These are phyloP conservation scores for Phlegmacium glaucopus DNA, from an alignment of 768 basidiomycete genomes.

Conservation along the genomic window DNA sequence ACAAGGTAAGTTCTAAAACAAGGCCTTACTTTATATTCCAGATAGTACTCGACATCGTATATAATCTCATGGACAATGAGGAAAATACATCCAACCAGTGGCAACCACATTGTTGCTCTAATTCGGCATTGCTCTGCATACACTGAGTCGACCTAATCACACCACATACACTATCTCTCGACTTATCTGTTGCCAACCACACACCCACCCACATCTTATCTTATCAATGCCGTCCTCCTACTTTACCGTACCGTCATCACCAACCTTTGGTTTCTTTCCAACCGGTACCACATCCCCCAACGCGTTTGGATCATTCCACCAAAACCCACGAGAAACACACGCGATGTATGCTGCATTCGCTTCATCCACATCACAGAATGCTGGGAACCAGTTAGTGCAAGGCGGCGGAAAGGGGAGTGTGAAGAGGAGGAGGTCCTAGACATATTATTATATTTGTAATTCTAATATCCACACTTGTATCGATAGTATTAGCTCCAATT, in stretches of 20 bases:
- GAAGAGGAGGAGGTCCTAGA: background rate
- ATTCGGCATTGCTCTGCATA: conserved; percentile 3
- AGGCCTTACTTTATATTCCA: conserved; percentile 31
- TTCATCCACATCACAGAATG: conserved; percentile 12
- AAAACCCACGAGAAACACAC: conserved; percentile 59
- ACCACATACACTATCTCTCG: background rate
- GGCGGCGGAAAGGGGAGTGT: conserved; percentile 3
- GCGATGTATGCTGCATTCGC: conserved; percentile 54
- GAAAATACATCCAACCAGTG: conserved; percentile 2
- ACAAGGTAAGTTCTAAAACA: conserved; percentile 29
- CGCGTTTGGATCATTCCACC: conserved; percentile 53
- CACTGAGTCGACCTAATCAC: conserved; percentile 1
- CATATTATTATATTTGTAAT: too few relatives aligned
- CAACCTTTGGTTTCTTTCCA: conserved; percentile 60
- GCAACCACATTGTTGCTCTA: conserved; percentile 14
- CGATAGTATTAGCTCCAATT: conserved; percentile 16
- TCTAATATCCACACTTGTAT: too few relatives aligned
- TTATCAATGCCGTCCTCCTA: conserved; percentile 42
- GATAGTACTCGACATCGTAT: conserved; percentile 17
- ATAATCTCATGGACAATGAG: conserved; percentile 26
- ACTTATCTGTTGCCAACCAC: background rate
- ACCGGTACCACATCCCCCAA: conserved; percentile 51
- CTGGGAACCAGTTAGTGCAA: conserved; percentile 9
- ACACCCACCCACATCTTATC: background rate
- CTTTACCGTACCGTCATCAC: conserved; percentile 47